Evolutionary conservation across 225 moss, liverwort and hornwort genomes (phyloP), one percentile per base, ranked within the genome.

Genomic region (Straminergon stramineum): DNA sequence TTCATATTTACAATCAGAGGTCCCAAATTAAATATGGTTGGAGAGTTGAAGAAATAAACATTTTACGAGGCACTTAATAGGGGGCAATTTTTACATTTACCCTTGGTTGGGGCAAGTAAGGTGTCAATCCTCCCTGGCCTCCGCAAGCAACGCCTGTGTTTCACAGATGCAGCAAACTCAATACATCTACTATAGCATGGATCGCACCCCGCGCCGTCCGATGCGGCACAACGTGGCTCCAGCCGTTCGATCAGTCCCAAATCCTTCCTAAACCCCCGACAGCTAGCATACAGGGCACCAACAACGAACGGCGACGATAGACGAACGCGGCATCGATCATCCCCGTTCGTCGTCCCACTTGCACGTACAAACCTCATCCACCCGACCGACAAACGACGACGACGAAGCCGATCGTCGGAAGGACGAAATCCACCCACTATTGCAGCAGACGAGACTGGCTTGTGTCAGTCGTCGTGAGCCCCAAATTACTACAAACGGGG

Each of bases 181-280:
- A 78, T 39, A 78, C 84, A 70, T 74, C 58, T 58, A 45, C 71
- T 78, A 73, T 35, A 67, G 30, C 35, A 24, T 70, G 70, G 41
- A 57, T 51, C 65, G 62, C 37, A 10, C 8, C 31, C 10, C 23
- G 9, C 15, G 7, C 88, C 91, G 82, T 90, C 74, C 71, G 90
- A 91, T 90, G 34, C 15, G 3, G 1, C 55, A 83, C 87, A 48
- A 92, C 94, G 90, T 94, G 61, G 88, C 71, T 89, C 57, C 83
- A 32, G 53, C 92, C 94, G 91, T 90, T 79, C 84, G 92, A 94
- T 94, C 75, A 9, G 11, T 9, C 16, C 32, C 9, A 24, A n/a
- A n/a, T 28, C 4, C n/a, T n/a, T 76, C 18, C 13, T 41, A 27
- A 66, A 30, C 43, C 32, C 26, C n/a, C n/a, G n/a, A n/a, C 48